Conservation (phyloP, 2,329 filamentous ascomycete genomes). For the Dactylellina parvicollis region DNA sequence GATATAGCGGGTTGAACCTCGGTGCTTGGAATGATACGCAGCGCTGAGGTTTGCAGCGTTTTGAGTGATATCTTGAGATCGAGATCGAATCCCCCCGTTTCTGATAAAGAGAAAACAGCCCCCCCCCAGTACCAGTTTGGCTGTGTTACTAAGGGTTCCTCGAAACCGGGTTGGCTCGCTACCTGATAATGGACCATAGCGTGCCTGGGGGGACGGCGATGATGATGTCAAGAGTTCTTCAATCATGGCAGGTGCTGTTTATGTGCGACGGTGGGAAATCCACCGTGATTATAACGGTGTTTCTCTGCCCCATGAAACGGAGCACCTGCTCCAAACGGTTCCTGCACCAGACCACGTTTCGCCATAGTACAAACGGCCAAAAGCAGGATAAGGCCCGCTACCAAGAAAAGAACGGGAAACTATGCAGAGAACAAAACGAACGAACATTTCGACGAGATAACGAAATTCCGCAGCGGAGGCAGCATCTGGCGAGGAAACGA, state of each 20-base stretch:
- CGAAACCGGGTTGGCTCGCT: slow-evolving; percentile 22
- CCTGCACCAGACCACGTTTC: slow-evolving; percentile 52
- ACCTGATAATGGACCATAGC: slow-evolving; percentile 8
- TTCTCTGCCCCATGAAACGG: slow-evolving; percentile 48
- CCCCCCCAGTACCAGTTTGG: neutral
- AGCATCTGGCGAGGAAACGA: slow-evolving; percentile 36
- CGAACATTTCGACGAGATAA: neutral
- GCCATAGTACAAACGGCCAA: slow-evolving; percentile 21
- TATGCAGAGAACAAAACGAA: neutral
- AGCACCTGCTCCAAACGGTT: slow-evolving; percentile 42
- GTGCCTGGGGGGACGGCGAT: neutral
- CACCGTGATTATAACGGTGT: slow-evolving; percentile 7
- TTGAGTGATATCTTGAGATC: slow-evolving; percentile 19
- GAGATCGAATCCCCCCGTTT: slow-evolving; percentile 31
- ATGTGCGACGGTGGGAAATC: slow-evolving; percentile 13
- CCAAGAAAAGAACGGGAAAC: neutral
- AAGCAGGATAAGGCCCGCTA: slow-evolving; percentile 27
- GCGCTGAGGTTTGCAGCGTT: slow-evolving; percentile 21
- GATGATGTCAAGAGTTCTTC: slow-evolving; percentile 35
- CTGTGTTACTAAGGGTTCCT: neutral
- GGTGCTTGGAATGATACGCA: slow-evolving; percentile 11
- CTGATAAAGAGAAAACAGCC: slow-evolving; percentile 33
- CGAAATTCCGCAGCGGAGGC: slow-evolving; percentile 7
- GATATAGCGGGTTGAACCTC: slow-evolving; percentile 7
- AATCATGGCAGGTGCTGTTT: neutral